Conservation (phyloP, 2,329 filamentous ascomycete genomes). For the Fusarium pseudograminearum region DNA sequence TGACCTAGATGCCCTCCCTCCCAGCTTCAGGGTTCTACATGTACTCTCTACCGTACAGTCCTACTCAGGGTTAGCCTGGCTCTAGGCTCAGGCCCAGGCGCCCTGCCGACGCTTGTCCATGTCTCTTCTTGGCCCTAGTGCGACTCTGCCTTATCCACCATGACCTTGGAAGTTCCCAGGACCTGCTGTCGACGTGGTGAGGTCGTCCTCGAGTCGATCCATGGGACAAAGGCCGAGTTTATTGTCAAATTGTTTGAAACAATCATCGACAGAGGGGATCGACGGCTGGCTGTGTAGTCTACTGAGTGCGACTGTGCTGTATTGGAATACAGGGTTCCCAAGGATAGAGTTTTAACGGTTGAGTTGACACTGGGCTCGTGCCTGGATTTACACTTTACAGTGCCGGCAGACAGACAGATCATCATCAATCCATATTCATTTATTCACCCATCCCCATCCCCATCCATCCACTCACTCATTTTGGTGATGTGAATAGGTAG, state of each 20-base stretch:
- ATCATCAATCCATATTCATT: constrained; percentile 12
- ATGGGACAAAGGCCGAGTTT: not conserved
- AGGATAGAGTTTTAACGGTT: constrained; percentile 27
- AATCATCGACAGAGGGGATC: constrained; percentile 12
- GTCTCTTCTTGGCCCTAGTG: constrained; percentile 37
- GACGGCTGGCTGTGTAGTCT: not conserved
- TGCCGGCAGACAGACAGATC: constrained; percentile 10
- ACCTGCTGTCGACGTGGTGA: constrained; percentile 33
- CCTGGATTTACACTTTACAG: constrained; percentile 31
- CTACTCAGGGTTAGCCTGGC: constrained; percentile 32
- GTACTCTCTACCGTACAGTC: constrained; percentile 22
- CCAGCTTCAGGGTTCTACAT: constrained; percentile 21
- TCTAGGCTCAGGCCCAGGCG: constrained; percentile 43
- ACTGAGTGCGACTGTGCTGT: not conserved
- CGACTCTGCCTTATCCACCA: constrained; percentile 37
- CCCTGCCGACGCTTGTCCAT: constrained; percentile 42
- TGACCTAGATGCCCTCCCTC: constrained; percentile 13
- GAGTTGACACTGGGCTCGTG: constrained; percentile 31
- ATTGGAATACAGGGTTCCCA: not conserved
- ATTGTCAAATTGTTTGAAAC: constrained; percentile 23
- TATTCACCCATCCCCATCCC: constrained; percentile 4
- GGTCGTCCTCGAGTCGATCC: constrained; percentile 12
- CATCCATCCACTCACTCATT: not conserved
- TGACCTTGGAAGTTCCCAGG: constrained; percentile 29
- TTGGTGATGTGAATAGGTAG: constrained; percentile 17